Percentiles rank a stretch among this genome's conserved stretches.
Evolutionary conservation across 805 yeast species (phyloP).

Genomic region (Naumovozyma baii): DNA sequence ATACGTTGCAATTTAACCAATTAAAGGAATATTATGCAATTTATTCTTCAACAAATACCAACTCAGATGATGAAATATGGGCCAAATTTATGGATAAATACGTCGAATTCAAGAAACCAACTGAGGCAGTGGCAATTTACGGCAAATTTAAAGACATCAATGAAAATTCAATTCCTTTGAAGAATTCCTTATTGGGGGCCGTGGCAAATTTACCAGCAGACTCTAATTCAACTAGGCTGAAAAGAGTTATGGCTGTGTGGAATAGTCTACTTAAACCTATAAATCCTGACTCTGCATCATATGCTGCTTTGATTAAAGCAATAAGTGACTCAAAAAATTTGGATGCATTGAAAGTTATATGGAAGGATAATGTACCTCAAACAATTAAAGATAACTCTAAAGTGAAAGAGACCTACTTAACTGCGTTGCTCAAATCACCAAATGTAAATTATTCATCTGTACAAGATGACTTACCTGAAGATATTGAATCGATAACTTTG

Average conservation of each 20-base stretch:
- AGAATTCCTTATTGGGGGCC: slow-evolving; percentile 16
- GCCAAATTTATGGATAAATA: slow-evolving; percentile 20
- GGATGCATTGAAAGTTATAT: slow-evolving; percentile 14
- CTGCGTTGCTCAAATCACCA: slow-evolving; percentile 6
- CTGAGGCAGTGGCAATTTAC: slow-evolving; percentile 14
- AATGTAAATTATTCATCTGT: slow-evolving; percentile 7
- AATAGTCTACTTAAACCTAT: slow-evolving; percentile 17
- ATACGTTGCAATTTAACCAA: slow-evolving; percentile 5
- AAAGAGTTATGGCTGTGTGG: slow-evolving; percentile 28
- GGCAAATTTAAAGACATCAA: slow-evolving; percentile 13
- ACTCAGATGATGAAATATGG: slow-evolving; percentile 10
- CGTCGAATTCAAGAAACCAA: slow-evolving; percentile 11
- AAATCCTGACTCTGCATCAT: slow-evolving; percentile 12
- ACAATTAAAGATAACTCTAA: slow-evolving; percentile 11
- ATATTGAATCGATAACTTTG: slow-evolving; percentile 13
- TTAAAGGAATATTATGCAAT: background rate
- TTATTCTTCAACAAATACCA: background rate
- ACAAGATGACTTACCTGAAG: slow-evolving; percentile 10
- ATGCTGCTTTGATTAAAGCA: slow-evolving; percentile 16
- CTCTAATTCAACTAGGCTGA: slow-evolving; percentile 7
- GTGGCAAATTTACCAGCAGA: slow-evolving; percentile 15
- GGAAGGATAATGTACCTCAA: slow-evolving; percentile 20
- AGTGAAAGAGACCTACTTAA: slow-evolving; percentile 17
- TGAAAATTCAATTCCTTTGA: slow-evolving; percentile 7
- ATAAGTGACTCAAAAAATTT: slow-evolving; percentile 14